Evolutionary conservation across 2,329 filamentous ascomycete genomes (phyloP).

Genomic region (Penicillium palitans): DNA sequence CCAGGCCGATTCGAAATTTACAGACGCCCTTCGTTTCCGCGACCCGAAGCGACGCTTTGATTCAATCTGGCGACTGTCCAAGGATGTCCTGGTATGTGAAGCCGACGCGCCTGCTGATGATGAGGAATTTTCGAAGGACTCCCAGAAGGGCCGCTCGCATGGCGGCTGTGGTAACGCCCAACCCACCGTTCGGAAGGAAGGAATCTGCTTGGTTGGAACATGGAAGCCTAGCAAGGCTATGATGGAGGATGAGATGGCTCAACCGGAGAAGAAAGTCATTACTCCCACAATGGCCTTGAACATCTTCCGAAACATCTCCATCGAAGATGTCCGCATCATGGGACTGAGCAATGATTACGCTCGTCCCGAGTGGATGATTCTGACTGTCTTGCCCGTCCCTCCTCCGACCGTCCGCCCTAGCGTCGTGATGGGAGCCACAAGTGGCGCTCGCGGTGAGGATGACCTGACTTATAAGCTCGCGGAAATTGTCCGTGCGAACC

Average conservation of each 20-base stretch:
- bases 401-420: slow-evolving; percentile 94
- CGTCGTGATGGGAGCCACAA: slow-evolving; percentile 93
- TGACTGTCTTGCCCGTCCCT: slow-evolving; percentile 91
- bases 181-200: slow-evolving; percentile 83
- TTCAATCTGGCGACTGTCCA: slow-evolving; percentile 86
- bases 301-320: slow-evolving; percentile 81
- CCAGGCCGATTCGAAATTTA: slow-evolving; percentile 82
- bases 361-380: slow-evolving; percentile 95
- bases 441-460: slow-evolving; percentile 92
- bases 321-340: slow-evolving; percentile 79
- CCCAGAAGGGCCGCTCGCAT: slow-evolving; percentile 61
- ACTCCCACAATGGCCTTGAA: slow-evolving; percentile 81
- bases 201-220: slow-evolving; percentile 75
- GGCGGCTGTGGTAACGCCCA: slow-evolving; percentile 92
- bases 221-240: slow-evolving; percentile 73
- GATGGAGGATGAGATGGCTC: slow-evolving; percentile 64
- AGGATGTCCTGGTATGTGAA: slow-evolving; percentile 82
- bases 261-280: slow-evolving; percentile 77
- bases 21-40: slow-evolving; percentile 76
- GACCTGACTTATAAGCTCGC: slow-evolving; percentile 99
- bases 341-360: slow-evolving; percentile 94
- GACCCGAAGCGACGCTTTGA: slow-evolving; percentile 95
- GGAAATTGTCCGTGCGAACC: slow-evolving; percentile 97
- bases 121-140: slow-evolving; percentile 68
- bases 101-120: slow-evolving; percentile 69